phyloP scores from a whole-genome alignment of 768 basidiomycete species.

The Auricularia sp. region DNA sequence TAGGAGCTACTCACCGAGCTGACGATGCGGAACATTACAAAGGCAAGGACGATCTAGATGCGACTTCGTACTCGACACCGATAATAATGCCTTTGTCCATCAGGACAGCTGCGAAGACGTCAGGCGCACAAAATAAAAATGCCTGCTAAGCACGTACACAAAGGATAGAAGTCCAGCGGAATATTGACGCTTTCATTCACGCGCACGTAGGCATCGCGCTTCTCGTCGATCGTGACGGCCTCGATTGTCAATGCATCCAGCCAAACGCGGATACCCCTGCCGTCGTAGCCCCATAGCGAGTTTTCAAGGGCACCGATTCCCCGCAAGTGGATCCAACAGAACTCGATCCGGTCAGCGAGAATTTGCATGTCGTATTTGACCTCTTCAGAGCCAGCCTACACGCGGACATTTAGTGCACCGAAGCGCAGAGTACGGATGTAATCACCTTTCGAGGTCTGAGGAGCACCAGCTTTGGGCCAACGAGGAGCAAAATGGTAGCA shows the following conservation, averaged over 20 bases:
- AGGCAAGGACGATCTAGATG: slow-evolving; percentile 60
- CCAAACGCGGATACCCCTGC: slow-evolving; percentile 83
- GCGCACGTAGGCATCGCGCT: slow-evolving; percentile 30
- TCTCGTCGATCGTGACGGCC: slow-evolving; percentile 27
- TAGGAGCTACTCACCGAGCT: slow-evolving; percentile 56
- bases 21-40: slow-evolving; percentile 88
- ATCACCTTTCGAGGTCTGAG: slow-evolving; percentile 77
- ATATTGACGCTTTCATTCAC: slow-evolving; percentile 93
- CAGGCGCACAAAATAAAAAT: slow-evolving; percentile 1
- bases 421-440: too few species aligned
- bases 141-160: slow-evolving; percentile 46
- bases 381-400: slow-evolving; percentile 73
- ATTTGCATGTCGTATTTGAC: slow-evolving; percentile 97
- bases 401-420: slow-evolving; percentile 6
- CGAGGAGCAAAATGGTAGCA: slow-evolving; percentile 92
- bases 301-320: slow-evolving; percentile 92
- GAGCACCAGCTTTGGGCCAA: slow-evolving; percentile 82
- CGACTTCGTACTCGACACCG: slow-evolving; percentile 84
- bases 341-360: slow-evolving; percentile 92
- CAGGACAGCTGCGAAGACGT: slow-evolving; percentile 58
- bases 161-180: slow-evolving; percentile 85
- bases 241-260: slow-evolving; percentile 91
- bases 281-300: slow-evolving; percentile 96
- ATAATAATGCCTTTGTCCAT: slow-evolving; percentile 99
- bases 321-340: slow-evolving; percentile 96